Conservation (phyloP, 1,284 basidiomycete genomes). For the Cryptococcus sp. region DNA sequence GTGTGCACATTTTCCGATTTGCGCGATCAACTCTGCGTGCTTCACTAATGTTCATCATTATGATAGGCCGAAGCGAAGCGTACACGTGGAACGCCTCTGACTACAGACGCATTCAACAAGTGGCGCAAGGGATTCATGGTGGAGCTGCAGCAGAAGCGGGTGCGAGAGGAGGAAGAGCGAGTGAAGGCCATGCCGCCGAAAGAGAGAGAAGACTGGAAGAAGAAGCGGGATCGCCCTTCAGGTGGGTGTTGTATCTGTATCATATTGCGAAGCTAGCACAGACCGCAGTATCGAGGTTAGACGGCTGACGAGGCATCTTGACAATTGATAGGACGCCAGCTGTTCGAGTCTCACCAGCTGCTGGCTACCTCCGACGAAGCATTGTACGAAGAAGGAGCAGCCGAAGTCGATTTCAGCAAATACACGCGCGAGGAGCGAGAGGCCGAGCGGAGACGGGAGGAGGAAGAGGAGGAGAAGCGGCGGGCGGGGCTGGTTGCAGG, state of each 20-base stretch:
- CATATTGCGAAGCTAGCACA: too few species aligned
- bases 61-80: conserved; percentile 79
- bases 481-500: conserved; percentile 27
- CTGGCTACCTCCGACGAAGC: conserved; percentile 70
- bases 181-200: conserved; percentile 73
- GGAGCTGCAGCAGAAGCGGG: conserved; percentile 64
- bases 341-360: conserved; percentile 78
- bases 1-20: conserved; percentile 18
- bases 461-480: conserved; percentile 55
- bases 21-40: neutral
- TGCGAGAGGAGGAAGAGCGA: conserved; percentile 77
- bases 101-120: conserved; percentile 70
- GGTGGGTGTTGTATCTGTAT: conserved; percentile 62
- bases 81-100: conserved; percentile 88
- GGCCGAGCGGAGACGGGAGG: conserved; percentile 65
- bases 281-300: too few species aligned
- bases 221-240: conserved; percentile 63
- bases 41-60: too few species aligned
- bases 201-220: conserved; percentile 86
- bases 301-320: too few species aligned
- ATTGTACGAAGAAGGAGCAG: conserved; percentile 73
- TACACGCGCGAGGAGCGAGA: conserved; percentile 70
- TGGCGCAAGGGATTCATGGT: conserved; percentile 81
- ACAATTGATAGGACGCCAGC: conserved; percentile 67
- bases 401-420: conserved; percentile 82